These are phyloP conservation scores for Sisymbrium altissimum DNA, from an alignment of 345 rosid genomes.

Conservation along the genomic window DNA sequence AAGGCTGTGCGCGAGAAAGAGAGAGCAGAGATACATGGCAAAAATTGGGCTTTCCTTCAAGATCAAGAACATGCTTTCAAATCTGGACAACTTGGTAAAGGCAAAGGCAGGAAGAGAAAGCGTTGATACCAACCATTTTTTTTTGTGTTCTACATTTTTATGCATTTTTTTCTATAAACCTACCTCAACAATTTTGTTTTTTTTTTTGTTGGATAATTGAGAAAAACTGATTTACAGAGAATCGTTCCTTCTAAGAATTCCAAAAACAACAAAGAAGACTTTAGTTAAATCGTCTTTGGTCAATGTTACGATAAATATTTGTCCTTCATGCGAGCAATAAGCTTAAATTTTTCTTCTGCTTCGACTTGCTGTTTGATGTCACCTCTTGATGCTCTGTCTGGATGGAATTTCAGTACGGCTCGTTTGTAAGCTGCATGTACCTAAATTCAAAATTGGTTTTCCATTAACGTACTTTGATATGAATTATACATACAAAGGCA, in stretches of 20 bases:
- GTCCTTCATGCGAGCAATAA: constrained; percentile 82
- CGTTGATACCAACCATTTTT: constrained; percentile 12
- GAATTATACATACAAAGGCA: neutral
- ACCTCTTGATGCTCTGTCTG: constrained; percentile 69
- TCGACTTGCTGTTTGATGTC: constrained; percentile 75
- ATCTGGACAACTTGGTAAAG: constrained; percentile 87
- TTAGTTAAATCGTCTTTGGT: neutral
- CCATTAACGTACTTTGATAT: neutral
- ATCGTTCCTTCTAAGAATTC: neutral
- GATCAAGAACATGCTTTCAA: constrained; percentile 86
- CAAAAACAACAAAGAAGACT: neutral
- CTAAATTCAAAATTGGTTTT: constrained; percentile 37
- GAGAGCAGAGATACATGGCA: constrained; percentile 68
- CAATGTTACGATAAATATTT: constrained; percentile 39
- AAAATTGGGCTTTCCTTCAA: constrained; percentile 75
- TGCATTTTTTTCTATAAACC: neutral
- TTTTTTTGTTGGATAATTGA: constrained; percentile 1
- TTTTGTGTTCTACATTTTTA: neutral
- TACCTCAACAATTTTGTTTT: constrained; percentile 20
- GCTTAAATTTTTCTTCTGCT: constrained; percentile 90
- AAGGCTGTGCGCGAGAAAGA: constrained; percentile 49
- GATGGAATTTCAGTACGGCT: constrained; percentile 78
- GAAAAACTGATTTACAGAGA: constrained; percentile 22
- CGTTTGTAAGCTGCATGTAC: constrained; percentile 70
- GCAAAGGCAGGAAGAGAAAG: constrained; percentile 43